Percentiles rank a stretch among this genome's conserved stretches.
These are phyloP conservation scores for Peronospora destructor DNA, from an alignment of 352 stramenopile species.

Conservation along the genomic window DNA sequence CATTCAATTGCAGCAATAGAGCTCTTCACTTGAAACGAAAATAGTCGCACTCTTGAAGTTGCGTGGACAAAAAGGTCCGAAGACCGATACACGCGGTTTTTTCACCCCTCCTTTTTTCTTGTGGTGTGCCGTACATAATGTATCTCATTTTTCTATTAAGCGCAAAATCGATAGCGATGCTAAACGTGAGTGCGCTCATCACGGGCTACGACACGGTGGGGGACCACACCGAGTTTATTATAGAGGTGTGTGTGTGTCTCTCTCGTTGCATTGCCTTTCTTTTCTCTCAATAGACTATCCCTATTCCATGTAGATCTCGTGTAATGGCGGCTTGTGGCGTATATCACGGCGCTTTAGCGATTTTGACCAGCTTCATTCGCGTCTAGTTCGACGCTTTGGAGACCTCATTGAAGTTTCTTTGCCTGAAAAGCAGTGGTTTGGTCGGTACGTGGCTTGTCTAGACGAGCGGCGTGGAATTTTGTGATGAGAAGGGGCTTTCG, in stretches of 20 bases:
- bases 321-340: constrained; percentile 74
- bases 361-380: constrained; percentile 82
- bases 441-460: constrained; percentile 36
- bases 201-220: constrained; percentile 77
- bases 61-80: neutral
- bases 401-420: constrained; percentile 62
- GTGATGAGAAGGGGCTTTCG: constrained; percentile 35
- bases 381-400: constrained; percentile 61
- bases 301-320: constrained; percentile 53
- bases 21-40: neutral
- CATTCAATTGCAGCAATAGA: constrained; percentile 3
- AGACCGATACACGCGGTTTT: neutral
- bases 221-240: constrained; percentile 82
- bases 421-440: constrained; percentile 86
- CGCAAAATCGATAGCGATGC: constrained; percentile 37
- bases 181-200: constrained; percentile 76
- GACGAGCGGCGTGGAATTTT: constrained; percentile 19
- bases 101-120: no score
- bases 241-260: constrained; percentile 36
- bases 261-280: neutral
- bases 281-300: neutral
- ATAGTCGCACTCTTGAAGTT: neutral
- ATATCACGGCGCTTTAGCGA: constrained; percentile 82
- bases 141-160: neutral
- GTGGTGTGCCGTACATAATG: neutral